Evolutionary conservation across 441 rosid species (phyloP), one percentile per base, ranked within the genome.

Genomic region (Croton laevigatus): DNA sequence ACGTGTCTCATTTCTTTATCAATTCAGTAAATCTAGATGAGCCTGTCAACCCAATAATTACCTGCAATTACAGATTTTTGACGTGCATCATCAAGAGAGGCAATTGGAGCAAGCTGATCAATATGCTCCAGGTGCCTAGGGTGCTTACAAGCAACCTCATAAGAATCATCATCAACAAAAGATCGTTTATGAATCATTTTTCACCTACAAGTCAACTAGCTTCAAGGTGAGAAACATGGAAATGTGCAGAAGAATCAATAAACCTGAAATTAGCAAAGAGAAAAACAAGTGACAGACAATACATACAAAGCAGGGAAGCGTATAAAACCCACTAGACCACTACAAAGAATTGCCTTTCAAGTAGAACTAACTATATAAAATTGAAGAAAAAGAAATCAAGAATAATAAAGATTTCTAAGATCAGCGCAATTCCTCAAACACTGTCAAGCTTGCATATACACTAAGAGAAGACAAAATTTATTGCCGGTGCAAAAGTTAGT

Each of bases 141-240:
- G 20, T 69, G 79, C 85, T 82, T 85, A 72, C 65, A 67, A 17
- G 83, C 64, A 46, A 71, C 72, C 68, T 73, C 81, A 12, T 75
- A 71, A 48, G 75, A 77, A 40, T 77, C 76, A 68, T 80, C 85
- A 55, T 76, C 81, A 62, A 36, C 20, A 59, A 71, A 77, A 52
- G 86, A 57, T 22, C 86, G 79, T 59, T 85, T 82, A 60, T 80
- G 79, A 72, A 79, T 68, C 88, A 85, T 85, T 67, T 63, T 74
- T 63, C 2, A 32, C 58, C 81, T 73, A 75, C 58, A 76, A 62
- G 48, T 58, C 49, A 44, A 6, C 19, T 54, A 10, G 9, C 59
- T 54, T 57, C 17, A 3, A 12, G 23, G 37, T 23, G 7, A 62
- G n/a, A 58, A 8, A 14, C 32, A 4, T 1, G 48, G 11, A 58